These are phyloP conservation scores for Sonneratia alba DNA, from an alignment of 345 rosid genomes.

Conservation along the genomic window DNA sequence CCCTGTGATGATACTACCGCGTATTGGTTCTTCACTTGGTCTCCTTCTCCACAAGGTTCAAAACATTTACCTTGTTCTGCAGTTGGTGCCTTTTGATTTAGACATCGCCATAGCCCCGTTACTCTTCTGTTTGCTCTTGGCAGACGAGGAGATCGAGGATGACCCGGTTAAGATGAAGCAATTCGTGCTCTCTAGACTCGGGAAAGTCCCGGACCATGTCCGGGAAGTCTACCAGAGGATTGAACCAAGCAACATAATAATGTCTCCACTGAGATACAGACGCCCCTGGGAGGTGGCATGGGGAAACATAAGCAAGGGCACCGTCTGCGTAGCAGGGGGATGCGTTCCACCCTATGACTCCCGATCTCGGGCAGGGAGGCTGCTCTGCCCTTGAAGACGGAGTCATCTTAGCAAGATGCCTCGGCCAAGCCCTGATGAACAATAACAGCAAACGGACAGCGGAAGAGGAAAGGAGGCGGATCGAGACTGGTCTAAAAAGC, in stretches of 20 bases:
- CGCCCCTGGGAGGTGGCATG: slow-evolving; percentile 52
- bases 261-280: slow-evolving; percentile 31
- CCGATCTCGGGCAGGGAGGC: slow-evolving; percentile 65
- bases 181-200: slow-evolving; percentile 20
- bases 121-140: background rate
- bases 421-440: slow-evolving; percentile 29
- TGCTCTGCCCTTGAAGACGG: slow-evolving; percentile 64
- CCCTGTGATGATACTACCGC: slow-evolving; percentile 33
- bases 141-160: slow-evolving; percentile 15
- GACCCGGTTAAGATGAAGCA: slow-evolving; percentile 28
- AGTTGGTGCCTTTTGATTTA: too few species aligned
- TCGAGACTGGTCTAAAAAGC: slow-evolving; percentile 25
- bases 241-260: slow-evolving; percentile 20
- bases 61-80: background rate
- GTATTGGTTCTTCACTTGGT: slow-evolving; percentile 14
- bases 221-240: slow-evolving; percentile 28
- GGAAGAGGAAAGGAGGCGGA: slow-evolving; percentile 21
- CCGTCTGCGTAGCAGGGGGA: slow-evolving; percentile 60
- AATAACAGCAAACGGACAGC: slow-evolving; percentile 7
- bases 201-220: slow-evolving; percentile 11
- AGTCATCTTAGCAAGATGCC: slow-evolving; percentile 53
- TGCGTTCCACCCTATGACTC: slow-evolving; percentile 71
- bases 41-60: slow-evolving; percentile 24
- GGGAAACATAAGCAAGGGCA: slow-evolving; percentile 36
- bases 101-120: too few species aligned